phyloP scores from a whole-genome alignment of 306 rosid species.

The Adenanthera pavonina region DNA sequence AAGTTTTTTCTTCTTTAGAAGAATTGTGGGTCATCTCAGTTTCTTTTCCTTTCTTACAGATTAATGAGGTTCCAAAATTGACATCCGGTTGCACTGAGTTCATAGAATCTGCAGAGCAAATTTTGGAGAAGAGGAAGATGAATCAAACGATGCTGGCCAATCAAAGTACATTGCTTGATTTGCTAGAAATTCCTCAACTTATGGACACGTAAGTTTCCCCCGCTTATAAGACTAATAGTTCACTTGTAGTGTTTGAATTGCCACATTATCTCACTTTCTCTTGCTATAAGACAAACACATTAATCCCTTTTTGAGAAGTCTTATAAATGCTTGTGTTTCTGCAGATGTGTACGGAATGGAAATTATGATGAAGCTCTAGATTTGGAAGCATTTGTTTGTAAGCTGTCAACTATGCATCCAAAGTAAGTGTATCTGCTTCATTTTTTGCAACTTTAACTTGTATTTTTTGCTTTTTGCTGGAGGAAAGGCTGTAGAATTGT shows the following conservation, averaged over 20 bases:
- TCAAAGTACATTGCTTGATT: constrained; percentile 95
- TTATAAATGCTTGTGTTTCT: constrained; percentile 33
- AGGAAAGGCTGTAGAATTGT: constrained; percentile 27
- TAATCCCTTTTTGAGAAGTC: neutral
- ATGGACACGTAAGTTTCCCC: constrained; percentile 1
- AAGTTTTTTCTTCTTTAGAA: neutral
- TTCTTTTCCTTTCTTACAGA: constrained; percentile 41
- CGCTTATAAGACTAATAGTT: neutral
- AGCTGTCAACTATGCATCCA: constrained; percentile 96
- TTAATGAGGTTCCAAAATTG: constrained; percentile 50
- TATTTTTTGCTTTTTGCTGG: constrained; percentile 18
- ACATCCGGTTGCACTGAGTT: constrained; percentile 92
- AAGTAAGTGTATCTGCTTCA: neutral
- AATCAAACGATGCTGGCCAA: constrained; percentile 92
- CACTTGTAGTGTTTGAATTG: neutral
- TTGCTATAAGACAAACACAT: neutral
- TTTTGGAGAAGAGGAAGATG: constrained; percentile 96
- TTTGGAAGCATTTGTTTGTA: constrained; percentile 90
- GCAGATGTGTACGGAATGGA: constrained; percentile 96
- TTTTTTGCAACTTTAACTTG: neutral
- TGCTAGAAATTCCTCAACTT: constrained; percentile 54
- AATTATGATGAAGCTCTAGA: constrained; percentile 97
- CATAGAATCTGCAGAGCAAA: constrained; percentile 82
- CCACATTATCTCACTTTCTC: neutral
- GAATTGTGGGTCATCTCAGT: neutral